These are phyloP conservation scores for Picea mariana DNA, from an alignment of 83 land plant species.

Conservation along the genomic window DNA sequence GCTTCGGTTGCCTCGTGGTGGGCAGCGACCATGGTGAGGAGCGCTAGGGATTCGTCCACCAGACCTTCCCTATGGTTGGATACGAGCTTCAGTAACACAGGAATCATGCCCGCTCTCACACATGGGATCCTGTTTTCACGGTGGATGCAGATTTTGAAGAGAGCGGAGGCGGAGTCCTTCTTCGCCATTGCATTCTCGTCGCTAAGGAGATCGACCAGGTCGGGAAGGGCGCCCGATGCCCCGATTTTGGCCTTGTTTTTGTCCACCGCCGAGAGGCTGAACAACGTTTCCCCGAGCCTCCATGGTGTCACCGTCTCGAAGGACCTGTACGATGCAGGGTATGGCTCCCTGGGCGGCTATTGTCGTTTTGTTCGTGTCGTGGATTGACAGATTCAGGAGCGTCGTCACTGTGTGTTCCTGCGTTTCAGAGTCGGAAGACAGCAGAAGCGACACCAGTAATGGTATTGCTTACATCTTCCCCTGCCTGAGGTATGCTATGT, in stretches of 20 bases:
- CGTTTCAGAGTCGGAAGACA: constrained; percentile 31
- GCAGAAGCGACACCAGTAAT: constrained; percentile 35
- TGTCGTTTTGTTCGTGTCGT: constrained; percentile 70
- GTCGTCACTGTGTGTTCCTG: constrained; percentile 69
- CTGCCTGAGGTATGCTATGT: constrained; percentile 56
- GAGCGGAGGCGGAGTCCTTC: constrained; percentile 81
- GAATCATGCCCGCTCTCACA: constrained; percentile 60
- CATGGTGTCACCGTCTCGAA: constrained; percentile 35
- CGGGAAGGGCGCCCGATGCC: constrained; percentile 55
- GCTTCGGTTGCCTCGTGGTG: constrained; percentile 57
- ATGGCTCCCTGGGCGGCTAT: constrained; percentile 62
- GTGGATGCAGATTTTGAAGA: constrained; percentile 55
- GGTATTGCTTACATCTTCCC: constrained; percentile 38
- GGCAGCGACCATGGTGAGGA: constrained; percentile 56
- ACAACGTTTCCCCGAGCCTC: constrained; percentile 60
- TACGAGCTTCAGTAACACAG: constrained; percentile 38
- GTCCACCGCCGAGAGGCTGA: constrained; percentile 30
- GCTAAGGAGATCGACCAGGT: constrained; percentile 52
- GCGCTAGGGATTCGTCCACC: constrained; percentile 63
- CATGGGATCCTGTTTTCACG: constrained; percentile 66
- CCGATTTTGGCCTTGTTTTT: constrained; percentile 74
- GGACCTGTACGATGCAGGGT: constrained; percentile 50
- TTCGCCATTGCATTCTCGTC: constrained; percentile 52
- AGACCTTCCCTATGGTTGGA: constrained; percentile 24
- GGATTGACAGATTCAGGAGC: constrained; percentile 62